These are phyloP conservation scores for Dactylella cylindrospora DNA, from an alignment of 2,329 filamentous ascomycete genomes.

Conservation along the genomic window DNA sequence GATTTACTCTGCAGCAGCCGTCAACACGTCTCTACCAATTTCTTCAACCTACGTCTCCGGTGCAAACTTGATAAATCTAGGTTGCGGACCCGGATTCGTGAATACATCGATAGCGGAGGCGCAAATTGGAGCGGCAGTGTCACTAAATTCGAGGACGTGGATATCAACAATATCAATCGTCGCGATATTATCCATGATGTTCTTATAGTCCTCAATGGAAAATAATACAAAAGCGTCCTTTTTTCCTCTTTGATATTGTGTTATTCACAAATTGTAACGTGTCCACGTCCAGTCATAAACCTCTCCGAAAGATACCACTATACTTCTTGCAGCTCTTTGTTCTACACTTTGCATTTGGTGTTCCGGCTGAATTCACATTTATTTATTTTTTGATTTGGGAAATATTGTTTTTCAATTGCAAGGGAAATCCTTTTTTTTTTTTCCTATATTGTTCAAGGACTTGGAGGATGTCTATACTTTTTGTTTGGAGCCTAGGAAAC, in stretches of 20 bases:
- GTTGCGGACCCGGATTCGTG: constrained; percentile 61
- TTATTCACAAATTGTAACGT: constrained; percentile 33
- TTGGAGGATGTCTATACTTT: too few relatives aligned
- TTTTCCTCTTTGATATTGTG: constrained; percentile 19
- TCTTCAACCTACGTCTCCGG: constrained; percentile 69
- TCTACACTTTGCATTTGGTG: constrained; percentile 19
- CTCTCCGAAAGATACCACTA: constrained; percentile 24
- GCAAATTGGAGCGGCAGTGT: constrained; percentile 25
- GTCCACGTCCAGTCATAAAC: constrained; percentile 30
- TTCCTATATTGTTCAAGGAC: too few relatives aligned
- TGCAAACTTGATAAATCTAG: constrained; percentile 70
- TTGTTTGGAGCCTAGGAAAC: too few relatives aligned
- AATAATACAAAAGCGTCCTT: neutral
- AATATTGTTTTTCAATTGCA: too few relatives aligned
- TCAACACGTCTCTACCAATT: constrained; percentile 67
- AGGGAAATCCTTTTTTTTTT: too few relatives aligned
- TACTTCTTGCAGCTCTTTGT: constrained; percentile 3
- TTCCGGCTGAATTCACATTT: constrained; percentile 32
- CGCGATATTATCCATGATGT: constrained; percentile 37
- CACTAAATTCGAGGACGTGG: constrained; percentile 40
- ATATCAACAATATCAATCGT: constrained; percentile 43
- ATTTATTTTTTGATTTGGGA: constrained; percentile 9
- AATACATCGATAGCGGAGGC: constrained; percentile 54
- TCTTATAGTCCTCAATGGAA: constrained; percentile 30
- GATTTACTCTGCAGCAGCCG: constrained; percentile 70